Conservation (phyloP, 768 basidiomycete species). For the Hydnomerulius pinastri region DNA sequence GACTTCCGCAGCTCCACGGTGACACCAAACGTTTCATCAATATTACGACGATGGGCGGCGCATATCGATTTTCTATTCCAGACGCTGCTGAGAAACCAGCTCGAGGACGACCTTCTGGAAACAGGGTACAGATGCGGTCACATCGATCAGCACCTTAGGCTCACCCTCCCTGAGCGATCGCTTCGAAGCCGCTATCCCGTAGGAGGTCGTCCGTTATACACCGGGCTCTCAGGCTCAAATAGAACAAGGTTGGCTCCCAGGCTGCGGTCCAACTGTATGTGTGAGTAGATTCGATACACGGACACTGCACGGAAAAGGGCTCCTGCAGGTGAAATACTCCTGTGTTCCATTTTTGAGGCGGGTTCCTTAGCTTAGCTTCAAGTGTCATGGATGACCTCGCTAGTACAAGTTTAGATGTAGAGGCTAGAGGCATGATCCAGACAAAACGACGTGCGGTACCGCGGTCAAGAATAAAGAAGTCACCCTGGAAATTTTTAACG, state of each 20-base stretch:
- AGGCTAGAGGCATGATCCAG: neutral
- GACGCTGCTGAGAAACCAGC: neutral
- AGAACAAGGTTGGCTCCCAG: slow-evolving; percentile 22
- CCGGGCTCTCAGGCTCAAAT: slow-evolving; percentile 21
- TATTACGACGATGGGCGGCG: neutral
- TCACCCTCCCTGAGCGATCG: slow-evolving; percentile 9
- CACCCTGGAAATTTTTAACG: slow-evolving; percentile 2
- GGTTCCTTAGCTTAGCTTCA: slow-evolving; percentile 4
- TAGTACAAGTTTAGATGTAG: slow-evolving; percentile 12
- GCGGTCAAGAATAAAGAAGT: slow-evolving; percentile 14
- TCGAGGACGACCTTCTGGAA: slow-evolving; percentile 2
- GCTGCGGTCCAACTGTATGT: slow-evolving; percentile 11
- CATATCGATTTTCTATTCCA: neutral
- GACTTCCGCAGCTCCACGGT: neutral
- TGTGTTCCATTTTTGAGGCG: slow-evolving; percentile 18
- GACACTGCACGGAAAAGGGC: slow-evolving; percentile 4
- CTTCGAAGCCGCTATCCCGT: slow-evolving; percentile 1
- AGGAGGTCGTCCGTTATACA: slow-evolving; percentile 3
- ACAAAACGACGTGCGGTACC: slow-evolving; percentile 18
- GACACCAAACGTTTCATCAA: neutral
- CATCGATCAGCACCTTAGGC: slow-evolving; percentile 4
- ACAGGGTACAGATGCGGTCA: slow-evolving; percentile 9
- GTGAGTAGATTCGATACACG: slow-evolving; percentile 20
- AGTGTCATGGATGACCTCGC: neutral
- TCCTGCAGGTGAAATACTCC: slow-evolving; percentile 13